Evolutionary conservation across 164 flowering plant genomes (phyloP), one percentile per base, ranked within the genome.

Genomic region (Vitis rotundifolia): DNA sequence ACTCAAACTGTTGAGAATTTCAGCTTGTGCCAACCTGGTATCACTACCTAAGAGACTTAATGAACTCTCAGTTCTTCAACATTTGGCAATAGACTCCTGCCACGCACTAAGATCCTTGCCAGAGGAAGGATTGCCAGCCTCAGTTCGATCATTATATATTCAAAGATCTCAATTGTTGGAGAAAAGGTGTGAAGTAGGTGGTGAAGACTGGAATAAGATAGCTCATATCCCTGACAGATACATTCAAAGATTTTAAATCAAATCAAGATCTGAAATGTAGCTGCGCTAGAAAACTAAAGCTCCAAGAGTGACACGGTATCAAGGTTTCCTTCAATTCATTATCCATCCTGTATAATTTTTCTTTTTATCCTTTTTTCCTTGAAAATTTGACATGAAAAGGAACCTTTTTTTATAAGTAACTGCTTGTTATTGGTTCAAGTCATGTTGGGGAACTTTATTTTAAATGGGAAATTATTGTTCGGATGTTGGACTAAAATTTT

Each of bases 1-100:
- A 12, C 64, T 61, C 64, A 61, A 15, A 48, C 11, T 2, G 11
- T 29, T 31, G 16, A 29, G 48, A 37, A 61, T 61, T 29, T 61
- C 49, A 29, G 64, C 64, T 3, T 61, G 64, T 61, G 64, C 64
- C 31, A 68, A 59, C 51, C 71, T 59, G 16, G 15, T 57, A 11
- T 58, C 63, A 2, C 56, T 68, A 14, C 71, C 63, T 19, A 13
- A 3, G 37, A 37, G 48, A 12, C 44, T 68, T 8, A n/a, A 22
- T 8, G 12, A 37, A 8, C 63, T 67, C 2, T 5, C 29, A 8
- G 1, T 47, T 48, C 71, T 68, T 48, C 44, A 57, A 68, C 22
- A 19, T 48, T 47, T 68, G 37, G 9, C 8, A 1, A 48, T 68
- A n/a, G 31, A 47, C 2, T 28, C 63, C 6, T 49, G 66, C 22